Percentiles rank a stretch among this genome's conserved stretches.
phyloP scores from a whole-genome alignment of 2,329 filamentous ascomycete genomes.

The Diaporthe longicolla region DNA sequence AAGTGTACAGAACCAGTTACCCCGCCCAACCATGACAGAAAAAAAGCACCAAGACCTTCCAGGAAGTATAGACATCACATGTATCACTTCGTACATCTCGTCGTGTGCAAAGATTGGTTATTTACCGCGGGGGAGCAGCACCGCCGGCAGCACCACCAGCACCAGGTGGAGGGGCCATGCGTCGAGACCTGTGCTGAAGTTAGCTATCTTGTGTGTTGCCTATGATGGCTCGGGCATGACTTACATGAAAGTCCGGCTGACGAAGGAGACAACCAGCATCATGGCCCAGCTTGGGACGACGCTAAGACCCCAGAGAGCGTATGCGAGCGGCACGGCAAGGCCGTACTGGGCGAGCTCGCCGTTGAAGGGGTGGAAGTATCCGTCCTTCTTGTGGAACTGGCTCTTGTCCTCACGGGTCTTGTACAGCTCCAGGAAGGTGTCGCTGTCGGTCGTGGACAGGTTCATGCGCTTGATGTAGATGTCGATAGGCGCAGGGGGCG shows the following conservation, averaged over 20 bases:
- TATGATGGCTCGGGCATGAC: conserved; percentile 51
- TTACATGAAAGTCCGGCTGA: conserved; percentile 83
- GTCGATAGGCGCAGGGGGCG: conserved; percentile 73
- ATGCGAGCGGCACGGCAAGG: conserved; percentile 75
- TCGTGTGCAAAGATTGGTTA: neutral
- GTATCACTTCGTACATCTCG: conserved; percentile 31
- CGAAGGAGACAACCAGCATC: conserved; percentile 81
- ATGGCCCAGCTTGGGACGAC: conserved; percentile 81
- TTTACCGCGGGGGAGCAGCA: conserved; percentile 45
- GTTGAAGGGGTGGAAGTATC: conserved; percentile 83
- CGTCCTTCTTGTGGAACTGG: conserved; percentile 64
- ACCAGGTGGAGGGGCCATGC: conserved; percentile 38
- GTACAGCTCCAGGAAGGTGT: conserved; percentile 73
- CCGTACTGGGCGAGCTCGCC: conserved; percentile 75
- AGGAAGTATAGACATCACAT: conserved; percentile 32
- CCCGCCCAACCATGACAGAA: conserved; percentile 29
- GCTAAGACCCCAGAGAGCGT: conserved; percentile 76
- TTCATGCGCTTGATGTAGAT: conserved; percentile 78
- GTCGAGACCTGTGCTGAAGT: conserved; percentile 45
- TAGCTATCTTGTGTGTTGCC: conserved; percentile 44
- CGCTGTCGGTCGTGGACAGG: conserved; percentile 75
- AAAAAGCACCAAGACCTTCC: conserved; percentile 27
- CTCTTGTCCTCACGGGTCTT: conserved; percentile 64
- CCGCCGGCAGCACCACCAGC: conserved; percentile 48
- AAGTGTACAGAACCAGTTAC: conserved; percentile 29